phyloP scores from a whole-genome alignment of 345 rosid species.

The Moricandia arvensis region DNA sequence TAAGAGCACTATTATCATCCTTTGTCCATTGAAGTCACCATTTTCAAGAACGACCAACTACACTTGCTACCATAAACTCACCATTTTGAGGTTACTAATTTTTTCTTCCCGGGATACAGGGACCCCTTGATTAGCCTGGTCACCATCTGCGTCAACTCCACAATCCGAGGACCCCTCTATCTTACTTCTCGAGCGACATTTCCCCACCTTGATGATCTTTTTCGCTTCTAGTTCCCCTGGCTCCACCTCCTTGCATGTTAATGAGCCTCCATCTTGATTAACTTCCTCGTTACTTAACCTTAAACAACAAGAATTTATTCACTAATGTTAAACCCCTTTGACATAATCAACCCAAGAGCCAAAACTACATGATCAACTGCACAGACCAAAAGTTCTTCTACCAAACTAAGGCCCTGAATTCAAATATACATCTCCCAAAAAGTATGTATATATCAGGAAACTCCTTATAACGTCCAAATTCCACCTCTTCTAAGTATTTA shows the following conservation, averaged over 20 bases:
- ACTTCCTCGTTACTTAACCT: constrained; percentile 59
- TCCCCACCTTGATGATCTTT: constrained; percentile 54
- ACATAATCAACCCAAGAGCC: neutral
- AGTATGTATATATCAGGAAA: neutral
- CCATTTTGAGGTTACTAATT: constrained; percentile 95
- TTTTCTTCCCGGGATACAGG: constrained; percentile 84
- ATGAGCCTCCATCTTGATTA: constrained; percentile 52
- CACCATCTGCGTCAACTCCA: constrained; percentile 79
- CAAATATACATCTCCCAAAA: neutral
- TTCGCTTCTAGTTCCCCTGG: constrained; percentile 58
- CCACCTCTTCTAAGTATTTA: neutral
- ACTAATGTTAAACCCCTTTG: neutral
- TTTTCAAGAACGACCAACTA: neutral
- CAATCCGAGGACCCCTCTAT: constrained; percentile 60
- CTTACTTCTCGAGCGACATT: constrained; percentile 69
- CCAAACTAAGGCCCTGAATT: neutral
- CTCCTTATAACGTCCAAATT: neutral
- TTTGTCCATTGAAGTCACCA: neutral
- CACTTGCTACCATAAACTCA: constrained; percentile 37
- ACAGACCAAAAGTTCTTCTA: neutral
- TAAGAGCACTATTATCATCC: neutral
- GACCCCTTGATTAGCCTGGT: constrained; percentile 63
- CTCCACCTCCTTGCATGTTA: constrained; percentile 54
- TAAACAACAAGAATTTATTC: constrained; percentile 1
- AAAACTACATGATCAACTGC: neutral